A percentile compares a stretch with the other conserved stretches of the same genome.
phyloP scores from a whole-genome alignment of 805 yeast species.

The Wickerhamiella cacticola region DNA sequence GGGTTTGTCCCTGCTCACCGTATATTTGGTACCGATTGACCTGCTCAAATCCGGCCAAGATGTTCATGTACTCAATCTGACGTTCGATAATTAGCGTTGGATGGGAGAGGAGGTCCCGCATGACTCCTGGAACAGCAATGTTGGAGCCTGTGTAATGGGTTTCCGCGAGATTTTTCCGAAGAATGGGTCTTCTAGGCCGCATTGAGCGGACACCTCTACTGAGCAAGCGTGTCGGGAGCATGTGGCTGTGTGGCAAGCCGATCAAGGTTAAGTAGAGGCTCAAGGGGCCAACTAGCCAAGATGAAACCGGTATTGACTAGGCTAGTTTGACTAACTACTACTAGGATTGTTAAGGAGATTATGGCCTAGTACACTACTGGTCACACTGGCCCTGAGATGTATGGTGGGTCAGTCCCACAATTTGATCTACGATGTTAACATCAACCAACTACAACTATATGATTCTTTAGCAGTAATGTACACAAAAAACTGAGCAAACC shows the following conservation, averaged over 20 bases:
- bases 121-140: conserved; percentile 29
- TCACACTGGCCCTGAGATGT: too few species aligned
- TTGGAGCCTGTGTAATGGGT: background rate
- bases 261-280: too few species aligned
- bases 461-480: too few species aligned
- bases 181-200: conserved; percentile 4
- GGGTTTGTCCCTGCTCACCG: conserved; percentile 57
- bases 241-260: background rate
- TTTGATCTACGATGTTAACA: too few species aligned
- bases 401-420: too few species aligned
- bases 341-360: too few species aligned
- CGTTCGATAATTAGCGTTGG: conserved; percentile 84
- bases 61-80: conserved; percentile 76
- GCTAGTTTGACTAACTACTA: too few species aligned
- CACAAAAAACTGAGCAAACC: too few species aligned
- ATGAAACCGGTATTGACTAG: too few species aligned
- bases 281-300: too few species aligned
- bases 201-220: background rate
- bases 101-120: conserved; percentile 51
- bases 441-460: too few species aligned
- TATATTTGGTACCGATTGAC: conserved; percentile 62
- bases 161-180: conserved; percentile 8
- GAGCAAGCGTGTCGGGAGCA: conserved; percentile 1
- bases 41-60: conserved; percentile 83
- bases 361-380: too few species aligned